These are phyloP conservation scores for Calonectria multiphialidica DNA, from an alignment of 2,329 filamentous ascomycete genomes.

Conservation along the genomic window DNA sequence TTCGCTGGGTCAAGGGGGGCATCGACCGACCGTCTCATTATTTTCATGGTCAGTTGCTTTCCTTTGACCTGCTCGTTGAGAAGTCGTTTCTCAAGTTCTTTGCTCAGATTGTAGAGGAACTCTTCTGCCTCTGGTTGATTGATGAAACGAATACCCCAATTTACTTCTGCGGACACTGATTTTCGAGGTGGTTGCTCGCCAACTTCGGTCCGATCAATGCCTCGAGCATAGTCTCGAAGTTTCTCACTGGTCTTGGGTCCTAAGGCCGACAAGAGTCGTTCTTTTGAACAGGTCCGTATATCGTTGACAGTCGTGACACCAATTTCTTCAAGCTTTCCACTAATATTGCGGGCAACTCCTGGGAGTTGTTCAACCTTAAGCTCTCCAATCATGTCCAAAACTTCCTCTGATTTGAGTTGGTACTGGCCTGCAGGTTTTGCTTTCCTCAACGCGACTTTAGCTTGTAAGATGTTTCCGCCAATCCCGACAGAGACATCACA, in stretches of 20 bases:
- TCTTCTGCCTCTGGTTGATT: slow-evolving; percentile 94
- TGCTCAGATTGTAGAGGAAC: slow-evolving; percentile 87
- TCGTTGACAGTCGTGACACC: slow-evolving; percentile 87
- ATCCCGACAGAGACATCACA: slow-evolving; percentile 95
- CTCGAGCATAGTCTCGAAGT: slow-evolving; percentile 89
- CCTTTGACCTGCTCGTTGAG: slow-evolving; percentile 89
- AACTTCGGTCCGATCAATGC: slow-evolving; percentile 87
- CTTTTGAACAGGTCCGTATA: slow-evolving; percentile 80
- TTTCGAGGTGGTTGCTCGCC: slow-evolving; percentile 89
- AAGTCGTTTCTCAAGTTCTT: slow-evolving; percentile 85
- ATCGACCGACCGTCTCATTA: slow-evolving; percentile 89
- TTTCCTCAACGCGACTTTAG: slow-evolving; percentile 89
- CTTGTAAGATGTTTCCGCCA: slow-evolving; percentile 88
- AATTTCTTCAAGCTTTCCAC: slow-evolving; percentile 88
- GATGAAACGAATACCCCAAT: slow-evolving; percentile 97
- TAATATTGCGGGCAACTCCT: slow-evolving; percentile 91
- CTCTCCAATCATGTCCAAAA: slow-evolving; percentile 80
- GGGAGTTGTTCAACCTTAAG: slow-evolving; percentile 86
- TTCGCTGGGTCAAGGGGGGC: slow-evolving; percentile 93
- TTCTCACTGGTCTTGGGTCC: slow-evolving; percentile 95
- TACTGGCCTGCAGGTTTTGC: slow-evolving; percentile 96
- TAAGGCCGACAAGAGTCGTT: slow-evolving; percentile 78
- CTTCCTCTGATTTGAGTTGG: slow-evolving; percentile 85
- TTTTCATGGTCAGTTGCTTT: slow-evolving; percentile 90
- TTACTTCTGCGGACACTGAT: slow-evolving; percentile 96